A percentile compares a stretch with the other conserved stretches of the same genome.
Conservation (phyloP, 148 eudicot genomes). For the Nepenthes mirabilis region DNA sequence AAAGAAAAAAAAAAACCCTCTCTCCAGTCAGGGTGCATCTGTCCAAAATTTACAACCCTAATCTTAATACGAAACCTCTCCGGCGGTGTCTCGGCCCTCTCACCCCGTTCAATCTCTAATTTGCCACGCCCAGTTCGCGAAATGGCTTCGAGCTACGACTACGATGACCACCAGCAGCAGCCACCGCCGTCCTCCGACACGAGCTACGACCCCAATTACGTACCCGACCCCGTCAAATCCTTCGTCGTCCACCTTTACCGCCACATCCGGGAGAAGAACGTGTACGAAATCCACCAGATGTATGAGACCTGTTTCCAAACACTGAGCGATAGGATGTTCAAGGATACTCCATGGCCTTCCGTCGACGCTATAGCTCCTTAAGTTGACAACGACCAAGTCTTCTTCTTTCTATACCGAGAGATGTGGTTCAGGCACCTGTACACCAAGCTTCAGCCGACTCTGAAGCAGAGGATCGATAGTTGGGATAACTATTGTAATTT, state of each 20-base stretch:
- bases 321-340: slow-evolving; percentile 68
- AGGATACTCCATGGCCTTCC: slow-evolving; percentile 89
- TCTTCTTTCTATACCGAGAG: slow-evolving; percentile 79
- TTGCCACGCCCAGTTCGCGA: no score
- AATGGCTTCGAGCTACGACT: no score
- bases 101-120: no score
- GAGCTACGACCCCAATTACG: slow-evolving; percentile 76
- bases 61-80: no score
- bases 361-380: slow-evolving; percentile 71
- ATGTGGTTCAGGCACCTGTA: slow-evolving; percentile 92
- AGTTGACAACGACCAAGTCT: slow-evolving; percentile 93
- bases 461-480: slow-evolving; percentile 59
- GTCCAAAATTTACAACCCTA: no score
- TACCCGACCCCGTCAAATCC: slow-evolving; percentile 87
- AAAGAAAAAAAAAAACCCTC: no score
- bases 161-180: slow-evolving; percentile 14
- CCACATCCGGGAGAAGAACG: slow-evolving; percentile 88
- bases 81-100: no score
- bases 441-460: slow-evolving; percentile 58
- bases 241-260: slow-evolving; percentile 90
- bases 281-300: slow-evolving; percentile 97
- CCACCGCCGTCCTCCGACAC: slow-evolving; percentile 8
- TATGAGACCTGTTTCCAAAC: slow-evolving; percentile 83
- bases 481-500: slow-evolving; percentile 91
- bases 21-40: no score